These are phyloP conservation scores for Saccharomyces pastorianus DNA, from an alignment of 1,139 yeast species.

Conservation along the genomic window DNA sequence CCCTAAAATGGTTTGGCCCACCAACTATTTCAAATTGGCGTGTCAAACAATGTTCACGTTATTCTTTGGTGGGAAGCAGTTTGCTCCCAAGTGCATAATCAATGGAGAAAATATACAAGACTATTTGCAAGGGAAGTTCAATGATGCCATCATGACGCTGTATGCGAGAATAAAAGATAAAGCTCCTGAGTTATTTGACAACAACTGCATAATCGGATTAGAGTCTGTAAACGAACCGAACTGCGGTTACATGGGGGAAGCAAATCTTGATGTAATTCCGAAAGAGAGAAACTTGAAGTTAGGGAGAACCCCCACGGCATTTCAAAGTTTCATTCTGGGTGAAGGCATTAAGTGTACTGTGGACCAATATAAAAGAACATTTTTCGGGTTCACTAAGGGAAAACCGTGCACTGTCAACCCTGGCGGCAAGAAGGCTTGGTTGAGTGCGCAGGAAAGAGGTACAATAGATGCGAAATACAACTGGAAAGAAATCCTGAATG, in stretches of 20 bases:
- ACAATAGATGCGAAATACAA: conserved; percentile 56
- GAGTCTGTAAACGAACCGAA: conserved; percentile 89
- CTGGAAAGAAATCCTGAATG: conserved; percentile 57
- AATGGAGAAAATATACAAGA: conserved; percentile 72
- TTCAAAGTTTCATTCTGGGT: conserved; percentile 55
- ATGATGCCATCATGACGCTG: conserved; percentile 47
- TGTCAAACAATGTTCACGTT: conserved; percentile 76
- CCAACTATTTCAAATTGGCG: conserved; percentile 74
- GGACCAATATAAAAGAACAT: conserved; percentile 56
- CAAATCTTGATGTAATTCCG: conserved; percentile 42
- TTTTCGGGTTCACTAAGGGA: conserved; percentile 64
- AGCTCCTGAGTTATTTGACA: conserved; percentile 49
- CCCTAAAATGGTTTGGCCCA: conserved; percentile 91
- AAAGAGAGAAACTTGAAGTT: conserved; percentile 48
- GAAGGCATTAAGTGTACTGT: conserved; percentile 63
- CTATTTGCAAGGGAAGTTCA: conserved; percentile 58
- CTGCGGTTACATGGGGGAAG: conserved; percentile 51
- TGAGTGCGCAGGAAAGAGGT: conserved; percentile 32
- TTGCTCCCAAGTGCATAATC: conserved; percentile 62
- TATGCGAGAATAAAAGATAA: conserved; percentile 41
- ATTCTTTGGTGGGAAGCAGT: conserved; percentile 68
- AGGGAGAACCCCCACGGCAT: conserved; percentile 62
- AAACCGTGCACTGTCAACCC: conserved; percentile 58
- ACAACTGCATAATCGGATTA: conserved; percentile 54
- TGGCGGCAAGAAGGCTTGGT: conserved; percentile 62